These are phyloP conservation scores for Wickerhamiella lipophila DNA, from an alignment of 805 yeast genomes.

Conservation along the genomic window DNA sequence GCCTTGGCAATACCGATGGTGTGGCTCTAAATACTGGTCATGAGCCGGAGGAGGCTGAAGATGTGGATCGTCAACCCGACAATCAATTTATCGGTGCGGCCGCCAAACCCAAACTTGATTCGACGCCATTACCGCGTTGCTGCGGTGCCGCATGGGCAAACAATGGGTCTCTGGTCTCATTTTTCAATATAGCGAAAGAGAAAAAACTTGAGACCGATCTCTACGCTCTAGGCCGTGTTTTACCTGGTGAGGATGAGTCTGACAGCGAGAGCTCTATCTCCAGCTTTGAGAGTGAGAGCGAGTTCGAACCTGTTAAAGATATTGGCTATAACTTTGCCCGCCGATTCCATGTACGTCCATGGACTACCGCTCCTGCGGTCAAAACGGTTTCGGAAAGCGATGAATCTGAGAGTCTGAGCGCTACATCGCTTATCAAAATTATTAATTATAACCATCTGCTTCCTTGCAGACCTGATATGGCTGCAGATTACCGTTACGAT, in stretches of 20 bases:
- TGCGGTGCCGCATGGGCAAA: constrained; percentile 87
- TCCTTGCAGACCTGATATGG: constrained; percentile 59
- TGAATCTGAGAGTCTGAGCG: not conserved
- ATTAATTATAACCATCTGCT: constrained; percentile 56
- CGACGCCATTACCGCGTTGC: constrained; percentile 84
- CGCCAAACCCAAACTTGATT: constrained; percentile 40
- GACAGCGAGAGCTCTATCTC: constrained; percentile 6
- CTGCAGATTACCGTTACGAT: constrained; percentile 30
- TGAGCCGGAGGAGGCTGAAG: not conserved
- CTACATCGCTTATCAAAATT: constrained; percentile 18
- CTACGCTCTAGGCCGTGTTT: constrained; percentile 17
- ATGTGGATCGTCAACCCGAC: constrained; percentile 10
- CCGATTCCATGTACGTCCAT: not conserved
- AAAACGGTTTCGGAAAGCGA: not conserved
- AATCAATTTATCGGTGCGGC: constrained; percentile 11
- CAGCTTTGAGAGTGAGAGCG: constrained; percentile 15
- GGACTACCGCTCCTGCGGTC: not conserved
- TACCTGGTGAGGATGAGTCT: constrained; percentile 19
- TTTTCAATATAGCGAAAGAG: constrained; percentile 48
- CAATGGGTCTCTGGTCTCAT: constrained; percentile 67
- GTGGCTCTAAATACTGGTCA: not conserved
- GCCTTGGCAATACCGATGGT: not conserved
- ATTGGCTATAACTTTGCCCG: constrained; percentile 16
- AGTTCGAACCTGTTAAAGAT: not conserved
- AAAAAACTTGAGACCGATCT: constrained; percentile 18